phyloP scores from a whole-genome alignment of 1,284 basidiomycete genomes.

The Somion occarium region DNA sequence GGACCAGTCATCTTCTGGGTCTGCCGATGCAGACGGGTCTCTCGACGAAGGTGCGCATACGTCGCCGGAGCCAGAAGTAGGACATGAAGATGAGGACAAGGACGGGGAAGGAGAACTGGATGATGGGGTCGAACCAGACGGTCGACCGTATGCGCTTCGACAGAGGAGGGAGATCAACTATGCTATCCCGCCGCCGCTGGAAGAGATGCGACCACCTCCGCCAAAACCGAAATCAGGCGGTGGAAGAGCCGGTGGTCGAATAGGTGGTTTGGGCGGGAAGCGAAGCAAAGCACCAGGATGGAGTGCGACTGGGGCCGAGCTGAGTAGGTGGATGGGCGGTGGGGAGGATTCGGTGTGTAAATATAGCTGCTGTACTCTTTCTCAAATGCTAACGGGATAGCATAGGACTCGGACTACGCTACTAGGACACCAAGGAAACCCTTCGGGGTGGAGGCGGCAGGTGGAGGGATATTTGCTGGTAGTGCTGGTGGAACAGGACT shows the following conservation, averaged over 20 bases:
- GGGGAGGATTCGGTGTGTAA: slow-evolving; percentile 64
- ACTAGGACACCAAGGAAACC: slow-evolving; percentile 63
- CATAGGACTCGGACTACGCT: slow-evolving; percentile 70
- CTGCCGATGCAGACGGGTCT: slow-evolving; percentile 54
- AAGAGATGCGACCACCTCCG: slow-evolving; percentile 54
- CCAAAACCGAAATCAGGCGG: slow-evolving; percentile 26
- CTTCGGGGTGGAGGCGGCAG: slow-evolving; percentile 38
- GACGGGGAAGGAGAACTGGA: slow-evolving; percentile 44
- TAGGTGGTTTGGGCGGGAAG: slow-evolving; percentile 27
- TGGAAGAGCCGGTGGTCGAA: slow-evolving; percentile 26
- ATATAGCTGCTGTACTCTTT: slow-evolving; percentile 2
- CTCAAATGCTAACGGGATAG: slow-evolving; percentile 4
- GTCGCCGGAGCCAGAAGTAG: slow-evolving; percentile 39
- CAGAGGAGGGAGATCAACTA: slow-evolving; percentile 69
- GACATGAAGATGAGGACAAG: slow-evolving; percentile 40
- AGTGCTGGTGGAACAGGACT: slow-evolving; percentile 47
- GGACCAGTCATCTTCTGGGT: slow-evolving; percentile 38
- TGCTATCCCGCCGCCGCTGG: slow-evolving; percentile 70
- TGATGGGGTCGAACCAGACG: slow-evolving; percentile 30
- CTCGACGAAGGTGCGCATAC: slow-evolving; percentile 49
- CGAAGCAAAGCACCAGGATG: slow-evolving; percentile 55
- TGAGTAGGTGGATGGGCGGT: slow-evolving; percentile 72
- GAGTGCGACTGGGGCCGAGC: slow-evolving; percentile 71
- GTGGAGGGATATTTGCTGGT: slow-evolving; percentile 50
- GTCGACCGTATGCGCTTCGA: slow-evolving; percentile 58